Conservation (phyloP, 352 stramenopile genomes). For the Peronospora farinosa region DNA sequence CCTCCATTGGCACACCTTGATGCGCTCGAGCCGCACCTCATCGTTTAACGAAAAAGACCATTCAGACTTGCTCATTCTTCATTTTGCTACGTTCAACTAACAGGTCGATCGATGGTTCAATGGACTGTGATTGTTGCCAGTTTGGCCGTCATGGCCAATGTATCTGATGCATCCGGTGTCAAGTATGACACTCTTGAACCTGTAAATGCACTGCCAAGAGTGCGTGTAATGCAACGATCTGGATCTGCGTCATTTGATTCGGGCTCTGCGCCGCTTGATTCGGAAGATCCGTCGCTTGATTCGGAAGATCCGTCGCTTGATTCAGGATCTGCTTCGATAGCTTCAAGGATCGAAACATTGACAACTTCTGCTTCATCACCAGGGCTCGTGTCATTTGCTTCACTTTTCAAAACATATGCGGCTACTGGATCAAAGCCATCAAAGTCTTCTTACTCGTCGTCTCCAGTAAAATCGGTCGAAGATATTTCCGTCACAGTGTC, state of each 20-base stretch:
- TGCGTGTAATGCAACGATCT: slow-evolving; percentile 1
- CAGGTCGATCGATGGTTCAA: slow-evolving; percentile 4
- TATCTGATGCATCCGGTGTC: not conserved
- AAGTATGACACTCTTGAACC: slow-evolving; percentile 6
- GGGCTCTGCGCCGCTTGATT: not conserved
- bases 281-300: slow-evolving; percentile 1
- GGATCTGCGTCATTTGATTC: slow-evolving; percentile 4
- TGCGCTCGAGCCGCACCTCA: not conserved
- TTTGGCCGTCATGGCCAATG: slow-evolving; percentile 3
- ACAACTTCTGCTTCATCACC: slow-evolving; percentile 6
- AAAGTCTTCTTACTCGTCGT: not conserved
- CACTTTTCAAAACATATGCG: slow-evolving; percentile 7
- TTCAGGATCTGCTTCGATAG: slow-evolving; percentile 3
- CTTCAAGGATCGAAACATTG: slow-evolving; percentile 2
- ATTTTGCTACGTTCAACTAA: slow-evolving; percentile 13
- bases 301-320: not conserved
- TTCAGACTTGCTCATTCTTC: slow-evolving; percentile 7
- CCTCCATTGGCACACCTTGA: not conserved
- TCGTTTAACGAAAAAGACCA: slow-evolving; percentile 2
- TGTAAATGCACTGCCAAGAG: not conserved
- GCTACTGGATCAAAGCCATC: slow-evolving; percentile 1
- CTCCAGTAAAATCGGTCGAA: slow-evolving; percentile 1
- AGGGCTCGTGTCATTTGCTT: slow-evolving; percentile 8
- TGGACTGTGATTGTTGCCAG: slow-evolving; percentile 1
- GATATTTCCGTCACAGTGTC: slow-evolving; percentile 10